A percentile compares a stretch with the other conserved stretches of the same genome.
Conservation (phyloP, 805 yeast species). For the Candida sphagnicola region DNA sequence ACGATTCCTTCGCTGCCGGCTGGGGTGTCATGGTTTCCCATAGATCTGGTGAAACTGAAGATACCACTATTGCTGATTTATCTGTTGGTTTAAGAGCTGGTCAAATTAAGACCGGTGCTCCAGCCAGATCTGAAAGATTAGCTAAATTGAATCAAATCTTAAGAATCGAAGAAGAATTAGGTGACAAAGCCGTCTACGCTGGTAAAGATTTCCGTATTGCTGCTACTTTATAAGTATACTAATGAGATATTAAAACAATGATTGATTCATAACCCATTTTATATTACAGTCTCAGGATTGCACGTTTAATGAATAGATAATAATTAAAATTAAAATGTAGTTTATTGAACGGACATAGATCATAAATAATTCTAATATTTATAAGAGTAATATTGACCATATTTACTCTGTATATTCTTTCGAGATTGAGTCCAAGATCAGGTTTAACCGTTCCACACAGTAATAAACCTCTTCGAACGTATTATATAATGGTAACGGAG, state of each 20-base stretch:
- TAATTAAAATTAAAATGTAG: no score
- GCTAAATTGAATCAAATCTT: slow-evolving; percentile 98
- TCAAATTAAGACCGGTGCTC: slow-evolving; percentile 99
- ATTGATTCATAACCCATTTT: not conserved
- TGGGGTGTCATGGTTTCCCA: slow-evolving; percentile 99
- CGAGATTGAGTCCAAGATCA: slow-evolving; percentile 22
- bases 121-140: slow-evolving; percentile 99
- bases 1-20: slow-evolving; percentile 90
- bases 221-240: slow-evolving; percentile 31
- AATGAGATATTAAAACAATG: not conserved
- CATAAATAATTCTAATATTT: no score
- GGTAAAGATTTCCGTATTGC: slow-evolving; percentile 81
- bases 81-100: slow-evolving; percentile 97
- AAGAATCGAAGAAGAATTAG: slow-evolving; percentile 98
- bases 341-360: no score
- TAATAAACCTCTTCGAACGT: slow-evolving; percentile 58
- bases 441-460: slow-evolving; percentile 44
- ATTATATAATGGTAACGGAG: slow-evolving; percentile 83
- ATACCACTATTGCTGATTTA: slow-evolving; percentile 95
- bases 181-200: slow-evolving; percentile 95
- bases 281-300: not conserved
- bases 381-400: no score
- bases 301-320: not conserved
- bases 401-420: no score
- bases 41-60: slow-evolving; percentile 99